phyloP scores from a whole-genome alignment of 225 moss, liverwort and hornwort genomes.

The Climacium dendroides region DNA sequence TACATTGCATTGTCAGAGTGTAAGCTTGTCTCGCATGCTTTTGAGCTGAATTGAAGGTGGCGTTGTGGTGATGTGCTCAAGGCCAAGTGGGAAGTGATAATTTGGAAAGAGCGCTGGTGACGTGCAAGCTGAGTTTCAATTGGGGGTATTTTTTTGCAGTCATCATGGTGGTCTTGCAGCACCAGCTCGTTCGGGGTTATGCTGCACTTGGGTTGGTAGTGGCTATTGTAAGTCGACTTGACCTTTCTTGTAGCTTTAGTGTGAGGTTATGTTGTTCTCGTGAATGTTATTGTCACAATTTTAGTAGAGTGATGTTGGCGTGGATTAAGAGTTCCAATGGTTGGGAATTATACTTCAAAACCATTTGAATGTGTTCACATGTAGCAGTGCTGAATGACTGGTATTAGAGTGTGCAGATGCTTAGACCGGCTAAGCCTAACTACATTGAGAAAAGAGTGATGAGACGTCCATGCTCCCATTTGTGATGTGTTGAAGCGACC shows the following conservation, averaged over 20 bases:
- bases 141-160: not conserved
- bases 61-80: not conserved
- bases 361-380: not conserved
- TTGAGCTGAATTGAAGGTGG: not conserved
- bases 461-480: not conserved
- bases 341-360: not conserved
- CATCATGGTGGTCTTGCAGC: not conserved
- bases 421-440: not conserved
- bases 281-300: not conserved
- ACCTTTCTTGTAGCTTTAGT: not conserved
- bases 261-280: not conserved
- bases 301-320: not conserved
- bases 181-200: not conserved
- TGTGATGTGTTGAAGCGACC: not conserved
- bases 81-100: not conserved
- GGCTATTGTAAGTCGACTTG: not conserved
- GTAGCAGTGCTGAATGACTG: not conserved
- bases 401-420: not conserved
- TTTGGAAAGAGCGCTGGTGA: not conserved
- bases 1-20: not conserved
- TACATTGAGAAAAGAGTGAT: not conserved
- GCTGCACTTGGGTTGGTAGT: not conserved
- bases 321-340: not conserved
- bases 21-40: not conserved
- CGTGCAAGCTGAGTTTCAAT: not conserved